Evolutionary conservation across 2,329 filamentous ascomycete genomes (phyloP), one percentile per base, ranked within the genome.

Genomic region (Phialocephala subalpina): DNA sequence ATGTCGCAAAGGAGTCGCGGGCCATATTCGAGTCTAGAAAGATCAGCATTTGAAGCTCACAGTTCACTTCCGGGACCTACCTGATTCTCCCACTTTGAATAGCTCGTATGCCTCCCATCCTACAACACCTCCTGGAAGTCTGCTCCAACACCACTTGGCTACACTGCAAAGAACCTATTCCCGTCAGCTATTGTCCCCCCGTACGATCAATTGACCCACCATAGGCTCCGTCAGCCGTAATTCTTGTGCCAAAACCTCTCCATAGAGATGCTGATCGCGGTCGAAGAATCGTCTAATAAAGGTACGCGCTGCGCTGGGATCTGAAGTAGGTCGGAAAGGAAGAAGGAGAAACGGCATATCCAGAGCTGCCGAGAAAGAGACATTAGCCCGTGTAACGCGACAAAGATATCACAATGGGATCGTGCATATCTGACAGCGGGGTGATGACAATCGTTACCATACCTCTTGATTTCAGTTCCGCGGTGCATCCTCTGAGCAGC

Each of bases 71-170:
- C 36, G 18, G 27, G 22, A 72, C 80, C 71, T 86, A 97, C 94
- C 94, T 83, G 91, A 88, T 82, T 99, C 96, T 77, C 96, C 96
- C 71, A 97, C 90, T 75, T 92, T 94, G 84, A 99, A 99, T 25
- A 97, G 86, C 77, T 98, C 94, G 77, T 99, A 99, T 49, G 93
- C 93, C 75, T 97, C 94, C 96, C 96, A 98, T 65, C 93, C 94
- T 40, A 99, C 94, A 16, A 99, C 90, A 75, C 96, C 96, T 66
- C 94, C 93, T 49, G 91, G 88, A 59, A 99, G 83, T 80, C 96
- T 89, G 78, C 93, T 94, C 96, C 96, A 99, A 79, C 95, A 98
- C 96, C 96, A 99, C 83, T 98, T 99, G 70, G 96, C 85, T 49
- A 97, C 94, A 74, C 94, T 96, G 70, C 94, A 94, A 62, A 99